These are phyloP conservation scores for Trypanosoma brucei DNA, from an alignment of 208 protist genomes.

Conservation along the genomic window DNA sequence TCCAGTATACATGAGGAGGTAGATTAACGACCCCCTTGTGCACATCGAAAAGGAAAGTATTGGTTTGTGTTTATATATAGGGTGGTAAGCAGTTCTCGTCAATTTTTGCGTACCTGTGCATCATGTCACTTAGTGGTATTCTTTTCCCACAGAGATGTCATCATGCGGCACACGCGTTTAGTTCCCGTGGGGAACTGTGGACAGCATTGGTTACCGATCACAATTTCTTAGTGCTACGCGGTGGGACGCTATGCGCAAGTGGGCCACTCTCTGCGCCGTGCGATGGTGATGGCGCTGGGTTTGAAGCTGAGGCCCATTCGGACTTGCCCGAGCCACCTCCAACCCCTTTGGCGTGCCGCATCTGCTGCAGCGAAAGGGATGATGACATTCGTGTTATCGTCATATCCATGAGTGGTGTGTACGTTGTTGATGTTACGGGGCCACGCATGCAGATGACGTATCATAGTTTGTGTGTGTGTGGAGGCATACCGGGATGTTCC, in stretches of 20 bases:
- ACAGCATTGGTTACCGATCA: conserved; percentile 58
- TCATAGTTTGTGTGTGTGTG: background rate
- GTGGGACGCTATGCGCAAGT: conserved; percentile 40
- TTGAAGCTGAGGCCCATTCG: background rate
- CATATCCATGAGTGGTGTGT: conserved; percentile 9
- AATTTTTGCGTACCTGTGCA: background rate
- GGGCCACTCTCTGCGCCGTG: conserved; percentile 16
- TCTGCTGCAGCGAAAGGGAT: conserved; percentile 15
- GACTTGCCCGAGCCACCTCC: conserved; percentile 3
- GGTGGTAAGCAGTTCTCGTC: no score
- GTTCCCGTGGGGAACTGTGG: conserved; percentile 42
- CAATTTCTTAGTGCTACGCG: conserved; percentile 54
- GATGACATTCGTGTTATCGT: conserved; percentile 22
- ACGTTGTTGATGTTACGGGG: conserved; percentile 13
- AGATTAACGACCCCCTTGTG: no score
- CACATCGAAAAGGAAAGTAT: no score
- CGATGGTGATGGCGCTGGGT: no score
- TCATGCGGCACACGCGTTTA: conserved; percentile 51
- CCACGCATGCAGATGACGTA: conserved; percentile 10
- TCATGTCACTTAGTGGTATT: conserved; percentile 18
- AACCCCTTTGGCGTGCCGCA: conserved; percentile 6
- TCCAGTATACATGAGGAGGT: no score
- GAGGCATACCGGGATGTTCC: background rate
- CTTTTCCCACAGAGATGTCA: conserved; percentile 67
- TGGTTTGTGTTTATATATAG: no score